Percentiles rank a stretch among this genome's conserved stretches.
Evolutionary conservation across 306 rosid genomes (phyloP).

Genomic region (Cucurbita maxima): DNA sequence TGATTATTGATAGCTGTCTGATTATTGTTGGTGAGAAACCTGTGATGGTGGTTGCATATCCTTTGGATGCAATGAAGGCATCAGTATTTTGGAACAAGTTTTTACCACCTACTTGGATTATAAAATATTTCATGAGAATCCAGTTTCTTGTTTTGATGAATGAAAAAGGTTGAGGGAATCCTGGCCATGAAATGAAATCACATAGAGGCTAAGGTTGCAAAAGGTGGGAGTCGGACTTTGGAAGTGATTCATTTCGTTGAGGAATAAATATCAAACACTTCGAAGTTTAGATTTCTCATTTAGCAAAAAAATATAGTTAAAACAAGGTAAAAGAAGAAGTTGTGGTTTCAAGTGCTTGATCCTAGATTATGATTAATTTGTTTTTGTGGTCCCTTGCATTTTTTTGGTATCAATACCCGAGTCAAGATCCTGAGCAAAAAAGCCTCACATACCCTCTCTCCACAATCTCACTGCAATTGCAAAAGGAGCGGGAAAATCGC

Average conservation of each 20-base stretch:
- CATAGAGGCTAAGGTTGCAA: conserved; percentile 1
- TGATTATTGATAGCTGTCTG: not conserved
- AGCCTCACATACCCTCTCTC: not conserved
- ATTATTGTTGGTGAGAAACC: not conserved
- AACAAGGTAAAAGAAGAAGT: not conserved
- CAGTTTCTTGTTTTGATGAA: not conserved
- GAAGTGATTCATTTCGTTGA: not conserved
- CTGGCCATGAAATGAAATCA: not conserved
- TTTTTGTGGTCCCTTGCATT: not conserved
- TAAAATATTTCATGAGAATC: not conserved
- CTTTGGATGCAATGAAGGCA: not conserved
- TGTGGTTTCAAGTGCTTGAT: not conserved
- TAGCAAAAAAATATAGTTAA: not conserved
- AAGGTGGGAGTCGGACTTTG: not conserved
- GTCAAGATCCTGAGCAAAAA: not conserved
- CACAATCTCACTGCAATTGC: not conserved
- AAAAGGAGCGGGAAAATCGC: not conserved
- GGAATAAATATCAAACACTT: not conserved
- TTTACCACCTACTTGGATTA: not conserved
- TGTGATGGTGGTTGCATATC: not conserved
- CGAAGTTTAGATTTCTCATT: not conserved
- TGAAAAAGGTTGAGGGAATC: not conserved
- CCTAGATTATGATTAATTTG: not conserved
- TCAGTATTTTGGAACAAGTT: not conserved
- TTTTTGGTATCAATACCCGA: not conserved